phyloP scores from a whole-genome alignment of 805 yeast species.

The Millerozyma miso region DNA sequence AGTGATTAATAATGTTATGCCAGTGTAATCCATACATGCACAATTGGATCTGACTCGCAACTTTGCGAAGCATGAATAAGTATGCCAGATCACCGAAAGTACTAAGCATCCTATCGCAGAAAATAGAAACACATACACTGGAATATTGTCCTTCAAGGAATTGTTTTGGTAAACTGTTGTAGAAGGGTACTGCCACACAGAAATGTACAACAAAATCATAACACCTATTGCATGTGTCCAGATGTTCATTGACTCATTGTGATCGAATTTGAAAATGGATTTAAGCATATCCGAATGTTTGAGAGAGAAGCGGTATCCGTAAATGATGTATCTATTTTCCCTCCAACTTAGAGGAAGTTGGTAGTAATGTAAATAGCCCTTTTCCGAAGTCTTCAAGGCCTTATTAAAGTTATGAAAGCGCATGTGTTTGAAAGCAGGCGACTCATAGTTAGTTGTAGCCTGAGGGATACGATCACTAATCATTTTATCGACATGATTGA shows the following conservation, averaged over 20 bases:
- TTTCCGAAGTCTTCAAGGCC: conserved; percentile 28
- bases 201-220: conserved; percentile 50
- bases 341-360: conserved; percentile 92
- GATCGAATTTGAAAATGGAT: conserved; percentile 56
- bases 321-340: conserved; percentile 78
- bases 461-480: conserved; percentile 30
- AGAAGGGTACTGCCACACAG: conserved; percentile 58
- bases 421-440: conserved; percentile 29
- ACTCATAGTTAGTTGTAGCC: conserved; percentile 22
- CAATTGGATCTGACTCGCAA: conserved; percentile 60
- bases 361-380: conserved; percentile 64
- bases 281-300: conserved; percentile 55
- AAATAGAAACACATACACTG: conserved; percentile 59
- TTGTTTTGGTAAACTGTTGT: conserved; percentile 44
- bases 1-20: conserved; percentile 85
- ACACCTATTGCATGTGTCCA: conserved; percentile 89
- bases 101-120: conserved; percentile 75
- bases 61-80: conserved; percentile 74
- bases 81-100: conserved; percentile 87
- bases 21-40: conserved; percentile 94
- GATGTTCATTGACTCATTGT: conserved; percentile 88
- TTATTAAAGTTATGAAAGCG: conserved; percentile 37
- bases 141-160: conserved; percentile 42
- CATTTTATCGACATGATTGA: conserved; percentile 33
- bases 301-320: conserved; percentile 81